A percentile compares a stretch with the other conserved stretches of the same genome.
phyloP scores from a whole-genome alignment of 345 rosid genomes.

The Lumnitzera littorea region DNA sequence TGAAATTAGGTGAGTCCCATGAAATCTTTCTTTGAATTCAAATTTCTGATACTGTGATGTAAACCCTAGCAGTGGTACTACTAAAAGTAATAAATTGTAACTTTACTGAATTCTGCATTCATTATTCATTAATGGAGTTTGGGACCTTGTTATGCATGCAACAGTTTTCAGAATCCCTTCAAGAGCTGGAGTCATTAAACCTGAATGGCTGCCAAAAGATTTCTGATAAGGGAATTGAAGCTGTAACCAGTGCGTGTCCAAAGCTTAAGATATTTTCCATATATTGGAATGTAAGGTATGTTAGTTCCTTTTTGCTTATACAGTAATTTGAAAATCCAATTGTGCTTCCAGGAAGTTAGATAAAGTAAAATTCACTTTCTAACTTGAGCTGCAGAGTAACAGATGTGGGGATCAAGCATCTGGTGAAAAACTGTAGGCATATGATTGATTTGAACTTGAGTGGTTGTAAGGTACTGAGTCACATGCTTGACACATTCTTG shows the following conservation, averaged over 20 bases:
- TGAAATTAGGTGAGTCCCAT: too few relatives aligned
- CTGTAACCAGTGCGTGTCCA: constrained; percentile 51
- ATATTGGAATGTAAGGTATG: constrained; percentile 93
- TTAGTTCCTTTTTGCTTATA: constrained; percentile 1
- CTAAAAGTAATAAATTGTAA: too few relatives aligned
- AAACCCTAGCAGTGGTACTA: too few relatives aligned
- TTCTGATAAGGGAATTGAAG: constrained; percentile 75
- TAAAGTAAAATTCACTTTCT: constrained; percentile 3
- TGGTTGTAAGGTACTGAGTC: constrained; percentile 77
- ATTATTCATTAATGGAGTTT: background rate
- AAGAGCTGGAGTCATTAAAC: constrained; percentile 61
- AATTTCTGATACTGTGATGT: too few relatives aligned
- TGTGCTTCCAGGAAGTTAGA: background rate
- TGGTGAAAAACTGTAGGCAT: constrained; percentile 58
- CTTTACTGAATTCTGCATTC: background rate
- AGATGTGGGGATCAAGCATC: constrained; percentile 46
- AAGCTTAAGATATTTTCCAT: constrained; percentile 67
- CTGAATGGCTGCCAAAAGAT: constrained; percentile 95
- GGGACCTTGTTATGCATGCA: constrained; percentile 11
- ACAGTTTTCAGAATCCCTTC: constrained; percentile 51
- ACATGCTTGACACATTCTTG: constrained; percentile 2
- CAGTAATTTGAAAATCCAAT: background rate
- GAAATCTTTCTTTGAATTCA: too few relatives aligned
- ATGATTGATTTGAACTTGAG: constrained; percentile 74
- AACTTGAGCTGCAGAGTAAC: constrained; percentile 53